These are phyloP conservation scores for Fomitopsis serialis DNA, from an alignment of 768 basidiomycete species.

Conservation along the genomic window DNA sequence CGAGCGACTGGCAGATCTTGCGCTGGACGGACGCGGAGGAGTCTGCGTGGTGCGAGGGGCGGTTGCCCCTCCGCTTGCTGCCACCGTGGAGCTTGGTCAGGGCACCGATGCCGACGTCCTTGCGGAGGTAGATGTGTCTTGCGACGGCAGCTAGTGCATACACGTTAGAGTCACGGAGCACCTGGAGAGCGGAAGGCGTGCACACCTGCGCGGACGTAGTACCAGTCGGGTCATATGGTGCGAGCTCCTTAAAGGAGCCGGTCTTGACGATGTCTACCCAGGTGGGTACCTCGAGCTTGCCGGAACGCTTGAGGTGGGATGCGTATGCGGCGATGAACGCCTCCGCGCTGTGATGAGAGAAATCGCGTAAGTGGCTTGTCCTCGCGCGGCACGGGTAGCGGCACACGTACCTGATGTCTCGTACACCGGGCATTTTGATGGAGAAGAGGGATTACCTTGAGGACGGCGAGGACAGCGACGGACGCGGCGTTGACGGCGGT, in stretches of 20 bases:
- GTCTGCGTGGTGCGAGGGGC: constrained; percentile 90
- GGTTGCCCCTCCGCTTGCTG: constrained; percentile 92
- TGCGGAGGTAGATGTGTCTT: constrained; percentile 99
- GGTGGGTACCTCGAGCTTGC: constrained; percentile 97
- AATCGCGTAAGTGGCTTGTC: neutral
- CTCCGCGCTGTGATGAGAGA: constrained; percentile 59
- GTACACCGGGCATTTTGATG: constrained; percentile 70
- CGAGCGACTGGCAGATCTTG: constrained; percentile 92
- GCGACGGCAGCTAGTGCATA: constrained; percentile 75
- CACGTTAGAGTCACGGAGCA: neutral
- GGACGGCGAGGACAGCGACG: constrained; percentile 38
- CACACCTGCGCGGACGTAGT: constrained; percentile 95
- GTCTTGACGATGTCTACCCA: constrained; percentile 99
- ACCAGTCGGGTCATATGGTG: constrained; percentile 99
- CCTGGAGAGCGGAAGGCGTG: neutral
- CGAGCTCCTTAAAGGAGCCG: constrained; percentile 94
- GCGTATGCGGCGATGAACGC: constrained; percentile 92
- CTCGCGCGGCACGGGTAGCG: too few species aligned
- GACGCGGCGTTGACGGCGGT: constrained; percentile 49
- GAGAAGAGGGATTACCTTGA: constrained; percentile 35
- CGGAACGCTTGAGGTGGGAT: constrained; percentile 95
- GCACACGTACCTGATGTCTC: constrained; percentile 64
- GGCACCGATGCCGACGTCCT: constrained; percentile 91
- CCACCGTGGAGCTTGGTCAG: constrained; percentile 96
- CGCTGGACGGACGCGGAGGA: constrained; percentile 87